Base-by-base conservation (phyloP, 2,329 filamentous ascomycete species). In the Colletotrichum limetticola region DNA sequence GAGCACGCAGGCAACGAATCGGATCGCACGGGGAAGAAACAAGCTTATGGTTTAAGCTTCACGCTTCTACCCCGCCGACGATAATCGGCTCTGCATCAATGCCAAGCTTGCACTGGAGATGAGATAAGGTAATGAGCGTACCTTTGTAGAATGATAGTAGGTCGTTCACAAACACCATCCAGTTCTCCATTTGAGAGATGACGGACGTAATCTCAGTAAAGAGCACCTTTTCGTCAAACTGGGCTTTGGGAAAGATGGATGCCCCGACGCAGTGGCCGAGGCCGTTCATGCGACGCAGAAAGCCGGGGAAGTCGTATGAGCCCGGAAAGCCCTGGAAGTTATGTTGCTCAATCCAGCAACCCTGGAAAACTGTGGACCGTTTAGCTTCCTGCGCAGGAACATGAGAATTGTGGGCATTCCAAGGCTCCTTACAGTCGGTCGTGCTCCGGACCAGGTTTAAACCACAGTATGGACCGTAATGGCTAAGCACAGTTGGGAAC, bases 311-410 rank as follows among this genome's bases (percentile, higher is more conserved):
- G 52, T 77, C 72, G n/a, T 52, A 60, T 12, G 74, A 72, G 11
- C 74, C 74, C 7, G 55, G 64, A 24, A 52, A 77, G 9, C 76
- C 76, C 19, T 73, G 62, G 60, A 77, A 76, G 59, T 76, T 76
- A 24, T 76, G 60, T 64, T 77, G 71, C 59, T 77, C 75, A 59
- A 77, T 76, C 76, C 75, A 77, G 68, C 74, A 77, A 8, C 75
- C 76, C 32, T 76, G 53, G 35, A 76, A 75, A 63, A 75, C 59
- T 72, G 37, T 35, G 19, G 22, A 9, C 26, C 63, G 26, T 24
- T 60, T 46, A 57, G 30, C 37, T 26, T 24, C 1, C n/a, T 37
- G 59, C 19, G n/a, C 49, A 24, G 14, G n/a, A 53, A 53, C 4
- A 5, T 35, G 32, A 35, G 19, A 53, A 5, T 53, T 53, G 49